These are phyloP conservation scores for Ganoderma sinense DNA, from an alignment of 1,284 basidiomycete genomes.

Conservation along the genomic window DNA sequence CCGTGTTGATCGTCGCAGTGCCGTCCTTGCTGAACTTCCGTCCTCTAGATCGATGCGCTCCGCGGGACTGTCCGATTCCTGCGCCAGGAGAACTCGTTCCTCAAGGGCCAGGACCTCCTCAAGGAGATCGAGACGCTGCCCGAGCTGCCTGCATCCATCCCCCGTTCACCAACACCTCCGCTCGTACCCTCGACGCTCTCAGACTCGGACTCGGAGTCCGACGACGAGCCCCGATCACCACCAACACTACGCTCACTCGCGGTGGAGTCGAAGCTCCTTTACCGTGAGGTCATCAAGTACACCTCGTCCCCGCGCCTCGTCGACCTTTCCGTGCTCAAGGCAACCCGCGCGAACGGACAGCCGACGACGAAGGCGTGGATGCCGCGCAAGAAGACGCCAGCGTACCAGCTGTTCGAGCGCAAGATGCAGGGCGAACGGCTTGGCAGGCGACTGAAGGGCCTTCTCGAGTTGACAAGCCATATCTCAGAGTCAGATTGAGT, in stretches of 20 bases:
- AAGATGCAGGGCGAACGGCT: constrained; percentile 77
- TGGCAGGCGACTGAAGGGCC: constrained; percentile 70
- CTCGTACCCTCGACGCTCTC: constrained; percentile 67
- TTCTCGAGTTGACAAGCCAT: constrained; percentile 65
- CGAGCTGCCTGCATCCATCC: constrained; percentile 57
- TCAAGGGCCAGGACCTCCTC: constrained; percentile 90
- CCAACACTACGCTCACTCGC: constrained; percentile 72
- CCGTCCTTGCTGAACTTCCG: constrained; percentile 12
- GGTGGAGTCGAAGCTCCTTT: constrained; percentile 83
- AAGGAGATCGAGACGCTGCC: constrained; percentile 82
- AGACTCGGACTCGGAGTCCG: constrained; percentile 67
- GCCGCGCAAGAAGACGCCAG: constrained; percentile 78
- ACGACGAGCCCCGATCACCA: constrained; percentile 48
- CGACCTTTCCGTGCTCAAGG: constrained; percentile 74
- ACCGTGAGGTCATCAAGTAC: constrained; percentile 84
- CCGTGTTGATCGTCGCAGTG: constrained; percentile 7
- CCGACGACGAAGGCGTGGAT: constrained; percentile 66
- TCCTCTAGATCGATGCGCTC: constrained; percentile 83
- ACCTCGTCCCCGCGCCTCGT: constrained; percentile 83
- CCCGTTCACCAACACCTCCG: constrained; percentile 62
- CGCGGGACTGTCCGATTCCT: constrained; percentile 90
- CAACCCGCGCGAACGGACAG: constrained; percentile 51
- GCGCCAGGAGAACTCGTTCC: constrained; percentile 89
- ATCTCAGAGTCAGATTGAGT: constrained; percentile 29
- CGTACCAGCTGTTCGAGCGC: constrained; percentile 80